These are phyloP conservation scores for Xylaria palmicola DNA, from an alignment of 495 filamentous ascomycete genomes.

Conservation along the genomic window DNA sequence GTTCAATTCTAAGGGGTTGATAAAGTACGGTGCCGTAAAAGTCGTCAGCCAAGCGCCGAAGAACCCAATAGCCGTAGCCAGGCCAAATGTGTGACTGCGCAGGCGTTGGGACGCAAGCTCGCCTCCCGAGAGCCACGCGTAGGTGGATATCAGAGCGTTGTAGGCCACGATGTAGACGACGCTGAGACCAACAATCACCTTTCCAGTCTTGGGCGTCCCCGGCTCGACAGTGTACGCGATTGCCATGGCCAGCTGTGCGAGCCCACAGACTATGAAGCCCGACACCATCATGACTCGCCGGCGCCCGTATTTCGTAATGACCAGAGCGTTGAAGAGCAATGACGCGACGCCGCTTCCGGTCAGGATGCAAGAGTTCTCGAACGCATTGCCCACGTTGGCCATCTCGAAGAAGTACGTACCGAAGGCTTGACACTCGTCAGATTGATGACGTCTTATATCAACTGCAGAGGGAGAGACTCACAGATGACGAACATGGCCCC, in stretches of 20 bases:
- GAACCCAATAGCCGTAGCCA: constrained; percentile 55
- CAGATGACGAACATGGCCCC: constrained; percentile 63
- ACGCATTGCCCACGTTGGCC: constrained; percentile 57
- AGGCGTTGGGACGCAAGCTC: constrained; percentile 57
- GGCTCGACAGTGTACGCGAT: constrained; percentile 52
- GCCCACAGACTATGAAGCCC: constrained; percentile 54
- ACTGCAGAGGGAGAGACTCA: constrained; percentile 16
- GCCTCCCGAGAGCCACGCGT: constrained; percentile 62
- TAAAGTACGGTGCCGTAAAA: constrained; percentile 62
- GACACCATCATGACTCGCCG: constrained; percentile 52
- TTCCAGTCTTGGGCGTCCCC: constrained; percentile 47
- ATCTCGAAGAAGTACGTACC: constrained; percentile 67
- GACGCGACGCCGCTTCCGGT: constrained; percentile 56
- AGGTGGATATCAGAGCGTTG: constrained; percentile 54
- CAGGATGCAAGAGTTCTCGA: constrained; percentile 59
- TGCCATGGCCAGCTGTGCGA: constrained; percentile 55
- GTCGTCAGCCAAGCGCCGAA: constrained; percentile 56
- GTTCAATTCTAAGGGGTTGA: constrained; percentile 54
- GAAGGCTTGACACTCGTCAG: constrained; percentile 43
- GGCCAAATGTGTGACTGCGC: constrained; percentile 56
- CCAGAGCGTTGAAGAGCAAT: constrained; percentile 52
- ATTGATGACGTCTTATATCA: background rate
- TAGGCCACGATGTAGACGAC: constrained; percentile 59
- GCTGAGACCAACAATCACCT: constrained; percentile 52
- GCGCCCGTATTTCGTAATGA: constrained; percentile 55